These are phyloP conservation scores for Afroboletus lepidellus DNA, from an alignment of 1,284 basidiomycete genomes.

Conservation along the genomic window DNA sequence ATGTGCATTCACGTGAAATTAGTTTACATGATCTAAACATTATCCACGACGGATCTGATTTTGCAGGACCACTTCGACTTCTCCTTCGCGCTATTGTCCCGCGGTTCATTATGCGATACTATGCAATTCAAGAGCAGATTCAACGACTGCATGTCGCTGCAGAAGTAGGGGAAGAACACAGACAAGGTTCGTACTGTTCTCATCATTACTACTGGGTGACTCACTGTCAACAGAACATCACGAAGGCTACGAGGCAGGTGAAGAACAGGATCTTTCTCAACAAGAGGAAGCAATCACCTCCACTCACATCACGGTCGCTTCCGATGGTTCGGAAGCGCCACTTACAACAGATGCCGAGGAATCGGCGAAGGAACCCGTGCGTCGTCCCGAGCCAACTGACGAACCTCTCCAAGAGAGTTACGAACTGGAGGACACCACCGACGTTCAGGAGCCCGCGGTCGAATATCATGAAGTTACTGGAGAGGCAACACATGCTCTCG, in stretches of 20 bases:
- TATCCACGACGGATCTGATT: conserved; percentile 63
- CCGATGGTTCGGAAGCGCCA: conserved; percentile 3
- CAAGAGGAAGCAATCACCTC: conserved; percentile 2
- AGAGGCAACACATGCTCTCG: conserved; percentile 13
- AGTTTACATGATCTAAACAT: conserved; percentile 71
- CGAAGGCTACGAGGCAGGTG: conserved; percentile 9
- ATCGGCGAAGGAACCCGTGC: conserved; percentile 9
- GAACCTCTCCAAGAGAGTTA: conserved; percentile 7
- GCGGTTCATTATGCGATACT: conserved; percentile 69
- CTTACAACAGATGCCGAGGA: conserved; percentile 19
- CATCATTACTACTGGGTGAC: neutral
- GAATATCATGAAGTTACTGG: conserved; percentile 18
- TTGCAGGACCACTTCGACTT: conserved; percentile 64
- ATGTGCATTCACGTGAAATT: conserved; percentile 67
- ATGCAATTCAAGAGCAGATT: conserved; percentile 58
- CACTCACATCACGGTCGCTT: neutral
- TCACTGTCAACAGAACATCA: conserved; percentile 19
- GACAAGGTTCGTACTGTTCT: conserved; percentile 18
- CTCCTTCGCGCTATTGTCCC: conserved; percentile 50
- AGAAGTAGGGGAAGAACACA: conserved; percentile 17
- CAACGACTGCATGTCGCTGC: conserved; percentile 41
- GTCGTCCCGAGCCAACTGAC: conserved; percentile 5
- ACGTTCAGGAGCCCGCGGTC: conserved; percentile 5
- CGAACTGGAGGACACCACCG: conserved; percentile 1
- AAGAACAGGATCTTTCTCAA: conserved; percentile 8